These are phyloP conservation scores for Ajuga chamaepitys DNA, from an alignment of 257 asterid genomes.

Conservation along the genomic window DNA sequence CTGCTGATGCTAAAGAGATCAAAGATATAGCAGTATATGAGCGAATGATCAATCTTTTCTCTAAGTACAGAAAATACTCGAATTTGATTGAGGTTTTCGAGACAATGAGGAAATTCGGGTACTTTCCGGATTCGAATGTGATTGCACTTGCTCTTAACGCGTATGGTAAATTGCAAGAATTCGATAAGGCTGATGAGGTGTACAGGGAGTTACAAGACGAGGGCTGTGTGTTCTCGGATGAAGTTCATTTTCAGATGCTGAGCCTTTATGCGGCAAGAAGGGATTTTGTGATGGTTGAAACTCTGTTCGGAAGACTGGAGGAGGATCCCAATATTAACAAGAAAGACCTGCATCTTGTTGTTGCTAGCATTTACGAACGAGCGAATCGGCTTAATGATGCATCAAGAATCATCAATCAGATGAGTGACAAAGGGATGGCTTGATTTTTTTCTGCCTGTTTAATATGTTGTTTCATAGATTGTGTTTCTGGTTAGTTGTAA, in stretches of 20 bases:
- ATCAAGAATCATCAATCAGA: constrained; percentile 49
- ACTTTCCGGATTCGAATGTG: constrained; percentile 55
- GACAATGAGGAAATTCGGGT: constrained; percentile 67
- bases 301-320: constrained; percentile 44
- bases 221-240: constrained; percentile 68
- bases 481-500: constrained; percentile 15
- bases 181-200: constrained; percentile 53
- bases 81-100: constrained; percentile 81
- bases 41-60: constrained; percentile 61
- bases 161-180: constrained; percentile 66
- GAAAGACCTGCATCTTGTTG: constrained; percentile 78
- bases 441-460: not conserved
- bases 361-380: constrained; percentile 71
- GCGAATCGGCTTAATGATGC: constrained; percentile 79
- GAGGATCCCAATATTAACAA: constrained; percentile 58
- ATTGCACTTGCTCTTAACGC: constrained; percentile 71
- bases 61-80: constrained; percentile 52
- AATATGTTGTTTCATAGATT: not conserved
- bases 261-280: constrained; percentile 58
- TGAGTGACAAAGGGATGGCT: constrained; percentile 48
- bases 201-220: constrained; percentile 70
- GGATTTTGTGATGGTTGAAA: constrained; percentile 60
- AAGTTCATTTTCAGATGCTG: constrained; percentile 91
- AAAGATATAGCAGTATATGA: constrained; percentile 62
- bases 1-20: constrained; percentile 67